Base-by-base conservation (phyloP, 106 monocot species). In the Dactylorhiza incarnata region DNA sequence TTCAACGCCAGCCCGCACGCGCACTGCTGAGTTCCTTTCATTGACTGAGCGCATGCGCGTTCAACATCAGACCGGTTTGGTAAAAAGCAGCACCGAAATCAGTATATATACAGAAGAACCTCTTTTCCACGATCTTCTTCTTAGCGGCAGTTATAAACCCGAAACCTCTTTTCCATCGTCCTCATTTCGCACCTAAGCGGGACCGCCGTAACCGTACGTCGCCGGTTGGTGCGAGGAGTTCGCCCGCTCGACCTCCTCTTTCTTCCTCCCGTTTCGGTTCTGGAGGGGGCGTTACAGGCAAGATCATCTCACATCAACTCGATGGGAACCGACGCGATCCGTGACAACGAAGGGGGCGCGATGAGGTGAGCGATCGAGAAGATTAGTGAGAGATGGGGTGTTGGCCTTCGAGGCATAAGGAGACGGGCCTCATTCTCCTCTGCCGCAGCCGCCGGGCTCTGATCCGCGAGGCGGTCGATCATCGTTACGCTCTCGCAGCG, bases 401-500 rank as follows among this genome's bases (percentile, higher is more conserved):
- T 81, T 77, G 73, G 53, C 50, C 80, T 67, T 94, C 94, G 47
- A 80, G 73, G 74, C 63, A 63, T 71, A 84, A 86, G 48, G 85
- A 85, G 65, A 71, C 81, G 43, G 74, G 70, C 48, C 72, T 83
- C 50, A 73, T 90, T 47, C 23, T 26, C 48, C 84, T 92, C 63
- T 92, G 92, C 76, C 84, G 90, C 48, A 84, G 86, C 56, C 73
- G 92, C 9, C 68, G 56, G 23, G 49, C 76, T 62, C 81, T 87
- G 73, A 92, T 92, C 80, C 80, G 78, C 13, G 56, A 70, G 45
- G 90, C 92, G 24, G 84, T 50, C 25, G 86, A 86, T 51, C 76
- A 48, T 67, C 93, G 93, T 47, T 93, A 79, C 82, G 73, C 75
- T 7, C 82, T 93, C 24, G 88, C 93, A 44, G 71, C 88, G 6